These are phyloP conservation scores for Cucurbita moschata DNA, from an alignment of 306 rosid species.

Conservation along the genomic window DNA sequence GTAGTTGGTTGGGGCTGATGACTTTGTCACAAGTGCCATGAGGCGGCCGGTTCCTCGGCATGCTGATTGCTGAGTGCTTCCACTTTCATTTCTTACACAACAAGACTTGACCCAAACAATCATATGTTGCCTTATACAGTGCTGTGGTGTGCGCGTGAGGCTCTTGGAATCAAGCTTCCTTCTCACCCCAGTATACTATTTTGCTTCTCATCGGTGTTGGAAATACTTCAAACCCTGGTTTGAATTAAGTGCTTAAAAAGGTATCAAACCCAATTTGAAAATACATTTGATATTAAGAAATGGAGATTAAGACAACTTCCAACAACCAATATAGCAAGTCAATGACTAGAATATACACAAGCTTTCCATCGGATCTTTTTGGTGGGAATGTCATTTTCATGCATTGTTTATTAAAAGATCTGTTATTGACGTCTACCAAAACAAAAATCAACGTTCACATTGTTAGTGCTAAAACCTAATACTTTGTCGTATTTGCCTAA, in stretches of 20 bases:
- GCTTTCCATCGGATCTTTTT: neutral
- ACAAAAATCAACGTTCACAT: neutral
- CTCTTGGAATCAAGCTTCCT: neutral
- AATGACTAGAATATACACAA: neutral
- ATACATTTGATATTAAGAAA: neutral
- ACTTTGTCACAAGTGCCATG: slow-evolving; percentile 19
- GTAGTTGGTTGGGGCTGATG: slow-evolving; percentile 13
- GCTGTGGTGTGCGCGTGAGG: neutral
- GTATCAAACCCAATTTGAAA: neutral
- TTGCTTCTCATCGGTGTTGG: neutral
- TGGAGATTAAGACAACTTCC: neutral
- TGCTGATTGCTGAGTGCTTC: neutral
- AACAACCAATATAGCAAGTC: neutral
- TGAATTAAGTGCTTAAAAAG: too few relatives aligned
- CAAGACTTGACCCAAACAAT: neutral
- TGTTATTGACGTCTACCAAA: neutral
- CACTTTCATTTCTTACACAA: slow-evolving; percentile 5
- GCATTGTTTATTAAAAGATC: neutral
- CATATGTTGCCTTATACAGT: neutral
- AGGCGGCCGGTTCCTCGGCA: slow-evolving; percentile 4
- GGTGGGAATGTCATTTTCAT: neutral
- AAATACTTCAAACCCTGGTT: neutral
- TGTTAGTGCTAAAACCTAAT: neutral
- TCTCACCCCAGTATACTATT: neutral
- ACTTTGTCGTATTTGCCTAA: neutral